Evolutionary conservation across 2,329 filamentous ascomycete species (phyloP).

Genomic region (Epichloe amarillans): DNA sequence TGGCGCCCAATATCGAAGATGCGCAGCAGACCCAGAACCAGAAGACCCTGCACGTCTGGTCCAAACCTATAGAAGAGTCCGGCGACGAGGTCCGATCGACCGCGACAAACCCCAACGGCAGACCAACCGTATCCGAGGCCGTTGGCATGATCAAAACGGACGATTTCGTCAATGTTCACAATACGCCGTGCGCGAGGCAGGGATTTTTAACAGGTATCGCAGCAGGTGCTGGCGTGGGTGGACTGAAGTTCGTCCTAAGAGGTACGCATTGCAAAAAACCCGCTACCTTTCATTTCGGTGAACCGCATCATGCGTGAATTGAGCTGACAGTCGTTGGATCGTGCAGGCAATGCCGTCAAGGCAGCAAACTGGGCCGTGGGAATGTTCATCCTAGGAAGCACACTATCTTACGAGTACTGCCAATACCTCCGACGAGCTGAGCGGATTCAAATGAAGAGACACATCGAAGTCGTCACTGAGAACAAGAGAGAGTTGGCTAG

Average conservation of each 20-base stretch:
- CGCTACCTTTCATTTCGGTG: background rate
- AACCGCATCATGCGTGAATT: no score
- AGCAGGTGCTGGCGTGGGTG: constrained; percentile 62
- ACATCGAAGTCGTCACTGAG: constrained; percentile 51
- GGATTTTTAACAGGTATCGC: constrained; percentile 74
- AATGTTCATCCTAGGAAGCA: constrained; percentile 55
- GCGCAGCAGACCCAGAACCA: constrained; percentile 13
- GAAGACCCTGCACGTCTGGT: constrained; percentile 25
- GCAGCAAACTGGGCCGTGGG: constrained; percentile 80
- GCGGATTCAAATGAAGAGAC: constrained; percentile 69
- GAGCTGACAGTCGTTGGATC: background rate
- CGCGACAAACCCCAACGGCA: constrained; percentile 11
- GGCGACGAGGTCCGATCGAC: constrained; percentile 9
- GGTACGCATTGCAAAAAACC: constrained; percentile 33
- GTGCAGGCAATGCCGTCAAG: constrained; percentile 22
- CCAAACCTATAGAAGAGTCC: constrained; percentile 19
- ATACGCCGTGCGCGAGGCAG: constrained; percentile 72
- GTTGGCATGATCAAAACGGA: constrained; percentile 52
- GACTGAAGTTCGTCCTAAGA: constrained; percentile 58
- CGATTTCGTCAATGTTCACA: constrained; percentile 61
- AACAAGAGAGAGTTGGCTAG: constrained; percentile 36
- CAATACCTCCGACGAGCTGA: constrained; percentile 62
- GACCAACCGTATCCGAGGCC: constrained; percentile 40
- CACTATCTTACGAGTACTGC: constrained; percentile 73
- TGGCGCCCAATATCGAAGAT: constrained; percentile 19